A percentile compares a stretch with the other conserved stretches of the same genome.
Evolutionary conservation across 2,329 filamentous ascomycete species (phyloP).

Genomic region (Fusarium beomiforme): DNA sequence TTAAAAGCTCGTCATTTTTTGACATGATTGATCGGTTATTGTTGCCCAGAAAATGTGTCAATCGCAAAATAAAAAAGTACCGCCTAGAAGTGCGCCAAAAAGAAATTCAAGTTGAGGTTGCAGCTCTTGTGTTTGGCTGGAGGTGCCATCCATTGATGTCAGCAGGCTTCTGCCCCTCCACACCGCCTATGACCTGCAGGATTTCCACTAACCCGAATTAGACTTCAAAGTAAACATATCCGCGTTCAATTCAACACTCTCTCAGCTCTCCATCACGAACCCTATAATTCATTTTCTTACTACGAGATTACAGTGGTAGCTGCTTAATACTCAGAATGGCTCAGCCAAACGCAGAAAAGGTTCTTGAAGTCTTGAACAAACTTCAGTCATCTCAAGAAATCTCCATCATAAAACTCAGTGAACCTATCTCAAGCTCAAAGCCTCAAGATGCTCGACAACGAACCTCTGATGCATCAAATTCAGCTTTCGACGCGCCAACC

Average conservation of each 20-base stretch:
- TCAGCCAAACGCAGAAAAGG: slow-evolving; percentile 49
- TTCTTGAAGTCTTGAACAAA: slow-evolving; percentile 60
- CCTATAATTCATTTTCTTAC: not conserved
- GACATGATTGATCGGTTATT: slow-evolving; percentile 45
- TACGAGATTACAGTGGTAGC: not conserved
- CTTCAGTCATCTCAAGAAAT: slow-evolving; percentile 70
- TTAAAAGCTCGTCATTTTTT: slow-evolving; percentile 63
- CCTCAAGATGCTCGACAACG: slow-evolving; percentile 57
- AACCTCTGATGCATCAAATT: slow-evolving; percentile 77
- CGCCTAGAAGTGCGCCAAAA: slow-evolving; percentile 9
- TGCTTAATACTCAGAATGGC: slow-evolving; percentile 39
- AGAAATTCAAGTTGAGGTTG: slow-evolving; percentile 7
- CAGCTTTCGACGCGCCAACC: slow-evolving; percentile 72
- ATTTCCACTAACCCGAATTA: slow-evolving; percentile 41
- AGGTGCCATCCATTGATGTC: slow-evolving; percentile 21
- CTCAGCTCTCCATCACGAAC: not conserved
- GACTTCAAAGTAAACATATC: slow-evolving; percentile 54
- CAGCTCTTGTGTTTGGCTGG: not conserved
- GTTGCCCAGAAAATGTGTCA: not conserved
- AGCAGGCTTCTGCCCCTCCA: slow-evolving; percentile 29
- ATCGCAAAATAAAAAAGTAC: not conserved
- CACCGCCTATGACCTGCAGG: slow-evolving; percentile 29
- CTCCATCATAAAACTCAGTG: slow-evolving; percentile 80
- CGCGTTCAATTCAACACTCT: slow-evolving; percentile 9
- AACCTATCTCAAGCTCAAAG: slow-evolving; percentile 71